phyloP scores from a whole-genome alignment of 805 yeast species.

The Suhomyces tanzawaensis region DNA sequence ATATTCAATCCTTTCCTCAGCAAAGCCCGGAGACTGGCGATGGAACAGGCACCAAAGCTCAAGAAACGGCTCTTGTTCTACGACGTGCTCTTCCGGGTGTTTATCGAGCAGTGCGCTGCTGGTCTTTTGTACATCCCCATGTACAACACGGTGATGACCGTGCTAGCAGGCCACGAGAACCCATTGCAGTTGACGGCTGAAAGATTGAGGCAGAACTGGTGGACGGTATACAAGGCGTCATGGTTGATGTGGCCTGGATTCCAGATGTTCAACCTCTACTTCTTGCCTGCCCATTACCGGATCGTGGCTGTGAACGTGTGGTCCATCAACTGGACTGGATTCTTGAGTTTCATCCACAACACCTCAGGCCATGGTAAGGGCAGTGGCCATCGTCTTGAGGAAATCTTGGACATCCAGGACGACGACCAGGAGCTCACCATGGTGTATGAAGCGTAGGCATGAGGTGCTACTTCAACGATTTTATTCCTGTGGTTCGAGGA shows the following conservation, averaged over 20 bases:
- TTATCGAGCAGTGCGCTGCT: slow-evolving; percentile 37
- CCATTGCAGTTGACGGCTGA: slow-evolving; percentile 32
- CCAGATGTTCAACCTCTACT: slow-evolving; percentile 36
- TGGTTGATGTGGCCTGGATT: slow-evolving; percentile 45
- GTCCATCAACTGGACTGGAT: slow-evolving; percentile 44
- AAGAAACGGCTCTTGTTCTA: slow-evolving; percentile 14
- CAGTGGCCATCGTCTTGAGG: slow-evolving; percentile 35
- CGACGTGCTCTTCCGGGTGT: slow-evolving; percentile 27
- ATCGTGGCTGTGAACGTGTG: slow-evolving; percentile 37
- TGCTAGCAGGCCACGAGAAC: slow-evolving; percentile 34
- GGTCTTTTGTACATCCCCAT: slow-evolving; percentile 42
- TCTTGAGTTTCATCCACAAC: slow-evolving; percentile 49
- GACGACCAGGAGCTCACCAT: slow-evolving; percentile 33
- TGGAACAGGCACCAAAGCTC: slow-evolving; percentile 8
- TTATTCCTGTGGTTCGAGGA: too few relatives aligned
- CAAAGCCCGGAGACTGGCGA: slow-evolving; percentile 9
- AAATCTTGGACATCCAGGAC: slow-evolving; percentile 39
- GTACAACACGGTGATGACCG: slow-evolving; percentile 39
- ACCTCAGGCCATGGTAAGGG: slow-evolving; percentile 39
- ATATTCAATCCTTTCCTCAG: slow-evolving; percentile 36
- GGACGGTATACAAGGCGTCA: slow-evolving; percentile 38
- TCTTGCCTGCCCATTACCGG: slow-evolving; percentile 39
- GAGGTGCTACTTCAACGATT: too few relatives aligned
- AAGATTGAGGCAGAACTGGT: slow-evolving; percentile 38
- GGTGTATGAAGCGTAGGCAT: slow-evolving; percentile 28